Evolutionary conservation across 140 eudicot genomes (phyloP).

Genomic region (Cichorium intybus): DNA sequence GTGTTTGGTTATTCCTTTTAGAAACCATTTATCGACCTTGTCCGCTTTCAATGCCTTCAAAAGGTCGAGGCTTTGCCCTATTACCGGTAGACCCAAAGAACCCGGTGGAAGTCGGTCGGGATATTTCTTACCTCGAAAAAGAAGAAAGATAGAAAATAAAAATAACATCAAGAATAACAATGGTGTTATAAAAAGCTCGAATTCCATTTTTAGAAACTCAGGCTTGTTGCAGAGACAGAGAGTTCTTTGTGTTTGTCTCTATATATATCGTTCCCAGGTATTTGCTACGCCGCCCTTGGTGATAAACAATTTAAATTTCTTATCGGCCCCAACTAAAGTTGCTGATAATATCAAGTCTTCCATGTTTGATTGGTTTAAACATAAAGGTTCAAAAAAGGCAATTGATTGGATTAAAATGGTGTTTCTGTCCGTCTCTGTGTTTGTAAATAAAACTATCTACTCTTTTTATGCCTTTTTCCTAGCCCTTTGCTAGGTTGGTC

Average conservation of each 20-base stretch:
- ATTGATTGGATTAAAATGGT: no score
- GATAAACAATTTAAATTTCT: no score
- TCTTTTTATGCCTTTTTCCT: no score
- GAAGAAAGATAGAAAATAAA: constrained; percentile 5
- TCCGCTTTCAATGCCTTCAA: constrained; percentile 41
- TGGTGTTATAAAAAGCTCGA: background rate
- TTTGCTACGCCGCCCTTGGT: no score
- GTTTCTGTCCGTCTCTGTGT: no score
- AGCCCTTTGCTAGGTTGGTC: no score
- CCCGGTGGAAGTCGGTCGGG: constrained; percentile 37
- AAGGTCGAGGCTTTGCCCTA: constrained; percentile 46
- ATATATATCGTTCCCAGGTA: no score
- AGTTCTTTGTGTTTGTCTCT: background rate
- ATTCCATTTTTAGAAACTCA: constrained; percentile 16
- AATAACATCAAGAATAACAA: background rate
- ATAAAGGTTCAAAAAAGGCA: no score
- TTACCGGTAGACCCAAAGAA: constrained; percentile 42
- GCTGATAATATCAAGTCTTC: no score
- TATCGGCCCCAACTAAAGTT: no score
- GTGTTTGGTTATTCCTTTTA: constrained; percentile 32
- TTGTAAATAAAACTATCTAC: no score
- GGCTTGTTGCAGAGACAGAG: background rate
- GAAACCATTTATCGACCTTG: constrained; percentile 38
- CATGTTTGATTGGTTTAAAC: no score
- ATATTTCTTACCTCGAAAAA: constrained; percentile 8